Base-by-base conservation (phyloP, 441 rosid genomes). In the Euphorbia corollata region DNA sequence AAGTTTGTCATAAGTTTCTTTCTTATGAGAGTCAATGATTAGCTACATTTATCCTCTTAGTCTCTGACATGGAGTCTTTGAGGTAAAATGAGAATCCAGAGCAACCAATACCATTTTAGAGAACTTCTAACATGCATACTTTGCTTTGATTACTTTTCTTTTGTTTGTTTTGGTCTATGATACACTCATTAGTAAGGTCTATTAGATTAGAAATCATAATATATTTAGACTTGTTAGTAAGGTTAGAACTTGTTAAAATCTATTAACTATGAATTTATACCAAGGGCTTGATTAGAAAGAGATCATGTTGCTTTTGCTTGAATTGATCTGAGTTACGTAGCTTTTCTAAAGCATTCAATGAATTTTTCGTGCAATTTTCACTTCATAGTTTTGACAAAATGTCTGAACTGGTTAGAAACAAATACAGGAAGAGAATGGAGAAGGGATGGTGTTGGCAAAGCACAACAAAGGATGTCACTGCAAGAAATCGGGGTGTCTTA, bases 391-490 rank as follows among this genome's bases (percentile, higher is more conserved):
- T 34, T 74, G 19, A 15, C 15, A 8, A 32, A 64, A 27, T 48
- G 19, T 48, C 36, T 45, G 34, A 71, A 43, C 38, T 67, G 15
- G 43, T 58, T 45, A 43, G 45, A 56, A 77, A 63, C 67, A 43
- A 64, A 55, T 73, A 74, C 76, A 90, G 97, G 97, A 92, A 77
- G 94, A 90, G 70, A 78, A 67, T 3, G 83, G 81, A 57, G 85
- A 89, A 68, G 76, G 80, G 36, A 61, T 83, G 73, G 63, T 82
- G 24, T 69, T 84, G 60, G 96, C 78, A 59, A 95, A 90, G 80
- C 99, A 94, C 78, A 87, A 84, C 77, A 94, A 89, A 80, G 99
- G 97, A 73, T 93, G 99, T 65, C 88, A 87, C 69, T 93, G 97
- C 72, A 90, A 85, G 85, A 93, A 89, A 75, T 88, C 96, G 16